Evolutionary conservation across 306 rosid genomes (phyloP), one percentile per base, ranked within the genome.

Genomic region (Elaeagnus macrophylla): DNA sequence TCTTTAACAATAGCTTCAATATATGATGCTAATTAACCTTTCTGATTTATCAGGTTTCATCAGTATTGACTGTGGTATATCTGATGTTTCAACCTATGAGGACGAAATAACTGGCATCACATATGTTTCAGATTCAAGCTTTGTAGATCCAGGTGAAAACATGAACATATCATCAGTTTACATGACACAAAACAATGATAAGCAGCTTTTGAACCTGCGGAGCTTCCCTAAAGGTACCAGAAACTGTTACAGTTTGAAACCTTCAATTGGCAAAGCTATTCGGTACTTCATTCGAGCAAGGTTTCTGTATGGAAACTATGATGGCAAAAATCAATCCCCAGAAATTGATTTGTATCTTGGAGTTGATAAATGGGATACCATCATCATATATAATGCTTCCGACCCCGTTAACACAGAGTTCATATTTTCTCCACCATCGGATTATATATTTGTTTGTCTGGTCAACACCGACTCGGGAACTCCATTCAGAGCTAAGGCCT

Each of bases 231-330:
- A 47, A 6, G 83, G 79, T 44, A 32, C 1, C 0, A 45, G 70
- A 43, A 74, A 76, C n/a, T 82, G 89, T 37, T 79, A 82, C 60
- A 46, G 14, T 0, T 48, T 82, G 56, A 39, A 40, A 49, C 41
- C 62, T 2, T 37, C 50, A 1, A 60, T 0, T 12, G 15, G 44
- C 7, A 69, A 37, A 12, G 60, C 3, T 25, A 25, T 25, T 25
- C 32, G 16, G 0, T 79, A 67, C 35, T 18, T 77, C 15, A 59
- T 83, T 5, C 60, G 78, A 41, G 81, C 81, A 20, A 10, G 1
- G 16, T 74, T 81, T 36, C 3, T 61, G 1, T 78, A 81, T 48
- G 81, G 78, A 0, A 72, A 75, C 10, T 83, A 75, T 9, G 77
- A 72, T 16, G 66, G 65, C 15, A 39, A 18, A 12, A 12, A 9